Evolutionary conservation across 441 rosid species (phyloP), one percentile per base, ranked within the genome.

Genomic region (Mallotus japonicus): DNA sequence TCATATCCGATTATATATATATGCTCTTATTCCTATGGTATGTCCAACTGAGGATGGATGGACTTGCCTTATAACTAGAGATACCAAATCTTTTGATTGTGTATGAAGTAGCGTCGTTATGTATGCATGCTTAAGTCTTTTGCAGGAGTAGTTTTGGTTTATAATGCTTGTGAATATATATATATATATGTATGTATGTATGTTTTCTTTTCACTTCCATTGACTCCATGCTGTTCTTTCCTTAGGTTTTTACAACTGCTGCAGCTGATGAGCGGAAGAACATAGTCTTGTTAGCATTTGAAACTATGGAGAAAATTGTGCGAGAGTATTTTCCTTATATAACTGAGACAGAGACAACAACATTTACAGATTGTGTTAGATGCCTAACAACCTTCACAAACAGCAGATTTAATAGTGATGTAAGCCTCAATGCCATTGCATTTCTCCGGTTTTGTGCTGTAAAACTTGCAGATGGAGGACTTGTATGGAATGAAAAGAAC

Each of bases 271-370:
- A 93, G 81, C 83, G 86, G 72, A 95, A 90, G 85, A 95, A 87
- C 73, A 87, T 95, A 77, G 96, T 95, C 75, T 78, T 88, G 83
- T 81, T 95, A 85, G 97, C 98, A 71, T 95, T 93, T 60, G 95
- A 93, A 85, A 95, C 98, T 6, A 92, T 92, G 97, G 99, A 95
- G 79, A 95, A 92, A 83, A 92, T 95, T 68, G 98, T 95, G 67
- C 94, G 98, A 65, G 99, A 95, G 73, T 93, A 92, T 77, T 95
- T 93, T 81, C 89, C 98, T 69, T 85, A 87, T 72, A 93, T 95
- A 79, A 95, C 97, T 68, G 99, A 95, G 87, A 95, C 99, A 20
- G 99, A 95, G 87, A 83, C 92, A 14, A 83, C 90, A 72, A 90
- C 89, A 65, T 95, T 93, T 79, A 93, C 99, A 10, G 98, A 93